These are phyloP conservation scores for Russula sp. DNA, from an alignment of 768 basidiomycete genomes.

Conservation along the genomic window DNA sequence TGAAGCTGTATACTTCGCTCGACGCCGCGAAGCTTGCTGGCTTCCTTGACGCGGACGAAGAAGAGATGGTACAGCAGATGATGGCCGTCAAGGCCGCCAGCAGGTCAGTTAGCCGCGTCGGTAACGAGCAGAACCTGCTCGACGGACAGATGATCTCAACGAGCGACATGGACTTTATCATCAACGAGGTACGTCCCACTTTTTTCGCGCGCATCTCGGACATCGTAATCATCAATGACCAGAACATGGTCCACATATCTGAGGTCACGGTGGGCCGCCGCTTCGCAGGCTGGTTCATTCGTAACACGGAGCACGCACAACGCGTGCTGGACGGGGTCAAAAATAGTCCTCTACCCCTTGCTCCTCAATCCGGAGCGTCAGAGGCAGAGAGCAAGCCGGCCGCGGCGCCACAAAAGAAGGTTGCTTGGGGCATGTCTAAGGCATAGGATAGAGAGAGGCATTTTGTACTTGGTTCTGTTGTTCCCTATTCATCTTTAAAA, in stretches of 20 bases:
- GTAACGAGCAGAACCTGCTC: conserved; percentile 55
- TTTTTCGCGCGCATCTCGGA: not conserved
- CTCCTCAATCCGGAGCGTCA: conserved; percentile 5
- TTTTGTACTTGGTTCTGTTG: not conserved
- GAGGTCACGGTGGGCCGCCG: conserved; percentile 92
- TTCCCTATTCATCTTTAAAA: not conserved
- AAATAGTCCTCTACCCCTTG: conserved; percentile 49
- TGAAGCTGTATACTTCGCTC: conserved; percentile 93
- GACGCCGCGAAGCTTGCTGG: conserved; percentile 88
- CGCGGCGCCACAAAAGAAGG: conserved; percentile 25
- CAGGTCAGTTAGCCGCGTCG: conserved; percentile 62
- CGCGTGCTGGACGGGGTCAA: conserved; percentile 80
- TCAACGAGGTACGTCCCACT: conserved; percentile 71
- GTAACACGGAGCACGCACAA: conserved; percentile 89
- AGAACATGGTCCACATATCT: conserved; percentile 97
- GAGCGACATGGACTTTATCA: conserved; percentile 93
- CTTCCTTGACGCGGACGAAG: conserved; percentile 90
- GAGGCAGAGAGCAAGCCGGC: conserved; percentile 22
- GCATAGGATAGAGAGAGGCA: not conserved
- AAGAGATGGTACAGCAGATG: conserved; percentile 92
- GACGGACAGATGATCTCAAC: conserved; percentile 85
- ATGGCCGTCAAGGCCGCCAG: conserved; percentile 94
- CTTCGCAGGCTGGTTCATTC: conserved; percentile 97
- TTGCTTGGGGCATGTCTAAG: conserved; percentile 25
- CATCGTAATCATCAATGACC: not conserved